phyloP scores from a whole-genome alignment of 176 grass and related monocot genomes.

The Saccharum officinarum region DNA sequence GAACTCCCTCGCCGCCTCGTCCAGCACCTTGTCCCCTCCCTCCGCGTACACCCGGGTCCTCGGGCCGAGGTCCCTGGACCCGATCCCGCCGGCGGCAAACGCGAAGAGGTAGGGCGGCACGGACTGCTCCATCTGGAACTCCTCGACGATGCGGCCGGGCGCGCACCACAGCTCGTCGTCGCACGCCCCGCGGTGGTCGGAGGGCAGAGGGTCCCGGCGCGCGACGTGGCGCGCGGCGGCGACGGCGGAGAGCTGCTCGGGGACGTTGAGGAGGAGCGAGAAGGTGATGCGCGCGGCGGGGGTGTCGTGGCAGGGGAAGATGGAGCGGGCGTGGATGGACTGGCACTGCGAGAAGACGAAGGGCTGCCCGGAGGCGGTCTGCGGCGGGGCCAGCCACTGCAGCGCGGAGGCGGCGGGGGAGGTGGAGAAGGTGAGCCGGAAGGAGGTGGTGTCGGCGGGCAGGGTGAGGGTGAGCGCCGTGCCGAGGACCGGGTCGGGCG shows the following conservation, averaged over 20 bases:
- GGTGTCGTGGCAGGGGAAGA: slow-evolving; percentile 94
- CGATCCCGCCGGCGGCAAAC: slow-evolving; percentile 76
- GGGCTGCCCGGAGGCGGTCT: slow-evolving; percentile 46
- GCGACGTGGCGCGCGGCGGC: slow-evolving; percentile 65
- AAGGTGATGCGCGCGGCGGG: slow-evolving; percentile 71
- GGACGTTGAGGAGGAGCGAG: slow-evolving; percentile 75
- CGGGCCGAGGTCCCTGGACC: slow-evolving; percentile 69
- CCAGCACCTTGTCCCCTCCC: slow-evolving; percentile 59
- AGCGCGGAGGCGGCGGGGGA: slow-evolving; percentile 59
- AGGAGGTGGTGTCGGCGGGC: slow-evolving; percentile 44
- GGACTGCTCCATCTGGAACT: slow-evolving; percentile 88
- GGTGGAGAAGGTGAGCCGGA: slow-evolving; percentile 62
- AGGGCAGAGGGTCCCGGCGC: slow-evolving; percentile 56
- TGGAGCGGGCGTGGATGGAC: slow-evolving; percentile 85
- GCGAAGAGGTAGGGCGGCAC: slow-evolving; percentile 96
- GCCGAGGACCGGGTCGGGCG: slow-evolving; percentile 64
- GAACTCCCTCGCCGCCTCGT: slow-evolving; percentile 87
- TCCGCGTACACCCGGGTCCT: slow-evolving; percentile 79
- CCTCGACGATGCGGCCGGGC: slow-evolving; percentile 61
- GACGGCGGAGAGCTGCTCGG: slow-evolving; percentile 70
- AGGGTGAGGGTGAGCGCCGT: slow-evolving; percentile 59
- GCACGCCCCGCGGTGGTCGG: slow-evolving; percentile 53
- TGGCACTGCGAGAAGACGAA: slow-evolving; percentile 97
- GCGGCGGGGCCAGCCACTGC: slow-evolving; percentile 64
- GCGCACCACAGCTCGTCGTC: slow-evolving; percentile 77